Base-by-base conservation (phyloP, 2,329 filamentous ascomycete genomes). In the Neodidymelliopsis sp. region DNA sequence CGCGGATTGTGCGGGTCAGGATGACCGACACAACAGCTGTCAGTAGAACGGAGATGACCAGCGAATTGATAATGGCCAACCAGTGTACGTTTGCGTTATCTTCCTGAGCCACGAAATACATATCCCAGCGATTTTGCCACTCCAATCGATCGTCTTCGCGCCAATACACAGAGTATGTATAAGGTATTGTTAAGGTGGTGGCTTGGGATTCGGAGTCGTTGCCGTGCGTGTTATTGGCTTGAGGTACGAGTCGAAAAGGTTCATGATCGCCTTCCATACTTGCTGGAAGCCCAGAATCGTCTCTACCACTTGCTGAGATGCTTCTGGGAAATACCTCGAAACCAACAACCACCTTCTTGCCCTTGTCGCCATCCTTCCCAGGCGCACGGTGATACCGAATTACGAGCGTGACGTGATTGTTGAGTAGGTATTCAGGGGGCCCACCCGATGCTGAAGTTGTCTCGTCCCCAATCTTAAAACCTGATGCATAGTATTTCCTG, bases 271-370 rank as follows among this genome's bases (percentile, higher is more conserved):
- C 78, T 57, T 86, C 81, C 19, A 91, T 75, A 54, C 90, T 81
- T 15, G 77, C 75, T 1, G 90, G 89, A 62, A 91, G 89, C 12
- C 89, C 88, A 12, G 78, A 74, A 29, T 81, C 79, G 47, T 84
- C 79, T 37, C 88, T 83, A 58, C 83, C 81, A 8, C 74, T 76
- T 6, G 81, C 77, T 18, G 84, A 84, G 62, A 95, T 83, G 67
- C 90, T 95, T 78, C 93, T 95, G 16, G 90, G 85, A 65, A 94
- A 96, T 19, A 96, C 87, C 74, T 96, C 91, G 66, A 96, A 96
- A 0, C 89, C 91, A 15, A 95, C 89, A 57, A 96, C 83, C 28
- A 94, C 85, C 74, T 90, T 91, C 56, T 85, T 87, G 38, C 89
- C 88, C 33, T 82, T 81, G 13, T 85, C 81, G 22, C 88, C 89